phyloP scores from a whole-genome alignment of 257 asterid species.

The Solanum pennellii region DNA sequence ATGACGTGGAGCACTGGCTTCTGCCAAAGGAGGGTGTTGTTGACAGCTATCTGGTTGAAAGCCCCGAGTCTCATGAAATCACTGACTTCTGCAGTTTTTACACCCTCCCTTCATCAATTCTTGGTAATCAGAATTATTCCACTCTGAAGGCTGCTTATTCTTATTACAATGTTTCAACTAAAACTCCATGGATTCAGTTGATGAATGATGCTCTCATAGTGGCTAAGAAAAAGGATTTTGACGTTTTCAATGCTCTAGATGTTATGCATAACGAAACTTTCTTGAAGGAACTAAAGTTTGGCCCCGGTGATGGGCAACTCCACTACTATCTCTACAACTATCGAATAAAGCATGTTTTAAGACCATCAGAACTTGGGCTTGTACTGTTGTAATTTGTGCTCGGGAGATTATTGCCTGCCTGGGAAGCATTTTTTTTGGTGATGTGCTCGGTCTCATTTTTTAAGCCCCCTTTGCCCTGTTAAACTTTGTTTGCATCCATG shows the following conservation, averaged over 20 bases:
- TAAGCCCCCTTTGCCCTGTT: not conserved
- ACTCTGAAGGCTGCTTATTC: slow-evolving; percentile 23
- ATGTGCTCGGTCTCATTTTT: not conserved
- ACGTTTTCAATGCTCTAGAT: slow-evolving; percentile 22
- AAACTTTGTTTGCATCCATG: not conserved
- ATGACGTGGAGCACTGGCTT: slow-evolving; percentile 23
- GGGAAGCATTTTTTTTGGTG: not conserved
- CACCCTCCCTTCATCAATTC: slow-evolving; percentile 19
- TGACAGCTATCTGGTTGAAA: slow-evolving; percentile 19
- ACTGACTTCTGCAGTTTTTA: slow-evolving; percentile 21
- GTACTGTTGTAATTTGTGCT: slow-evolving; percentile 13
- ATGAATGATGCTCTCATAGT: slow-evolving; percentile 20
- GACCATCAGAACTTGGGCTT: slow-evolving; percentile 22
- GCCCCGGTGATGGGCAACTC: slow-evolving; percentile 20
- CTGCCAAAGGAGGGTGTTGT: slow-evolving; percentile 21
- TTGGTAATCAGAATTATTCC: slow-evolving; percentile 15
- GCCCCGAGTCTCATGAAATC: slow-evolving; percentile 16
- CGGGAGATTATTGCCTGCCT: not conserved
- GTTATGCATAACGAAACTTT: slow-evolving; percentile 16
- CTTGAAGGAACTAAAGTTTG: slow-evolving; percentile 29
- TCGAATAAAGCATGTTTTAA: slow-evolving; percentile 9
- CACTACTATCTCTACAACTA: slow-evolving; percentile 25
- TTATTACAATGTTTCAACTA: slow-evolving; percentile 22
- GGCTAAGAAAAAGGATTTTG: slow-evolving; percentile 17
- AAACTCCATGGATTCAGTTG: slow-evolving; percentile 18